Evolutionary conservation across 495 filamentous ascomycete species (phyloP).

Genomic region (Neurospora terricola): DNA sequence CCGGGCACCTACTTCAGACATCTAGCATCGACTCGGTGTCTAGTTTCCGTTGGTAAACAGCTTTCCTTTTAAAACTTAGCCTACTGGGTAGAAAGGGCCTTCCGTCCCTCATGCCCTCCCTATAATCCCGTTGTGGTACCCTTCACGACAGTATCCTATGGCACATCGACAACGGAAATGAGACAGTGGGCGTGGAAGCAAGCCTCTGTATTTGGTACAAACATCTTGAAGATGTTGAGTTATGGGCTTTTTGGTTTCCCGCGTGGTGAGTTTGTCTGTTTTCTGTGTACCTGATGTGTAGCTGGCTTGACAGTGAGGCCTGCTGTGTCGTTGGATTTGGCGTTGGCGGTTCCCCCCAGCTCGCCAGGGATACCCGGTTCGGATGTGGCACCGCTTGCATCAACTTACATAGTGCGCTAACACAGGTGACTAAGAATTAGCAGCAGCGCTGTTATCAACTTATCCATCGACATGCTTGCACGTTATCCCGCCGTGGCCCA

Average conservation of each 20-base stretch:
- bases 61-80: no score
- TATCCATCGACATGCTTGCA: neutral
- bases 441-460: neutral
- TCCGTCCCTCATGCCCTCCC: neutral
- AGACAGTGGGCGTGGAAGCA: neutral
- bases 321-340: neutral
- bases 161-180: neutral
- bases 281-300: neutral
- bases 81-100: neutral
- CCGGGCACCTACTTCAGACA: no score
- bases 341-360: neutral
- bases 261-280: neutral
- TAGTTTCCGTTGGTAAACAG: no score
- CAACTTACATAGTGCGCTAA: neutral
- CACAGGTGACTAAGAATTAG: fast-evolving
- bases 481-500: neutral
- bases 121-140: neutral
- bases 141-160: neutral
- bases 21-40: no score
- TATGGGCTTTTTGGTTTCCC: neutral
- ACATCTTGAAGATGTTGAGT: neutral
- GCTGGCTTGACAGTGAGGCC: neutral
- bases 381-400: neutral
- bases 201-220: neutral
- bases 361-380: neutral